Percentiles rank a stretch among this genome's conserved stretches.
Conservation (phyloP, 108 stramenopile species). For the Skeletonema marinoi region DNA sequence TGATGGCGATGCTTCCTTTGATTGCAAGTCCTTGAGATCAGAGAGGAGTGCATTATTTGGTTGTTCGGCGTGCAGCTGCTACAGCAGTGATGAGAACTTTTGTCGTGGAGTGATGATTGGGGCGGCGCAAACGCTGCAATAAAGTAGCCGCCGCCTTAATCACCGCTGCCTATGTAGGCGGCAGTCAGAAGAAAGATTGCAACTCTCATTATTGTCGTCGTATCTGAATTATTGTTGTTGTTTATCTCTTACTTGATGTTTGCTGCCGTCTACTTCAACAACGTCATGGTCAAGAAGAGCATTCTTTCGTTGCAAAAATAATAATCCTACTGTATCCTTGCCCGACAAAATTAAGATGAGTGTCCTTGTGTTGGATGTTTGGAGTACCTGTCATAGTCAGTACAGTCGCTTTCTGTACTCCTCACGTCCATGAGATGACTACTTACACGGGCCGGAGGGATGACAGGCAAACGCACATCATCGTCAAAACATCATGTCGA, state of each 20-base stretch:
- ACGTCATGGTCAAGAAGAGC: not conserved
- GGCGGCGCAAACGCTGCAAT: not conserved
- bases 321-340: not conserved
- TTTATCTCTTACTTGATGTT: too few relatives aligned
- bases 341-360: not conserved
- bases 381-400: too few relatives aligned
- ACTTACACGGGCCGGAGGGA: too few relatives aligned
- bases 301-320: not conserved
- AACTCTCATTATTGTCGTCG: not conserved
- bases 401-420: too few relatives aligned
- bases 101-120: not conserved
- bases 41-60: not conserved
- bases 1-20: not conserved
- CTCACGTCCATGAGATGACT: too few relatives aligned
- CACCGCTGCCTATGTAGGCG: not conserved
- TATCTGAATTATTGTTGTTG: not conserved
- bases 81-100: not conserved
- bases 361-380: not conserved
- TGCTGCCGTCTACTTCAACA: not conserved
- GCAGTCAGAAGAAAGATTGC: not conserved
- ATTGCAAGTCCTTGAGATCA: not conserved
- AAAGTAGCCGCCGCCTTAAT: not conserved
- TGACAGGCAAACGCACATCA: too few relatives aligned
- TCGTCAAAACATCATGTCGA: too few relatives aligned
- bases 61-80: not conserved